Evolutionary conservation across 1,284 basidiomycete species (phyloP), one percentile per base, ranked within the genome.

Genomic region (Rhizoctonia solani): DNA sequence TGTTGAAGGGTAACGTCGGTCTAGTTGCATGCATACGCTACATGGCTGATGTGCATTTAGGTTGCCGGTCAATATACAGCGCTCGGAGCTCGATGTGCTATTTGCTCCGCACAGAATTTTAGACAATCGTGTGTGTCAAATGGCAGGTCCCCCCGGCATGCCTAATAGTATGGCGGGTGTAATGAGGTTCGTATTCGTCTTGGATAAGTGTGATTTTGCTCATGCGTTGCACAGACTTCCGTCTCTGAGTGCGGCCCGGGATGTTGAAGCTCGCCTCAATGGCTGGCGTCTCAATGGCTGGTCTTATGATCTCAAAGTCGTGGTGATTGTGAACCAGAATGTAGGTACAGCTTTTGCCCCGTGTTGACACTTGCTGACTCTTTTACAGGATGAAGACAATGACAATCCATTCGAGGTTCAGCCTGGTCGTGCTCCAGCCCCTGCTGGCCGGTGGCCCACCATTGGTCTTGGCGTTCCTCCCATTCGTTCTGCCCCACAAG

Each of bases 61-160:
- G 2, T 25, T 65, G 14, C 59, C 59, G 21, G 29, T 65, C 21
- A 32, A 65, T 44, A 37, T 65, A 8, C 59, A 65, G 21, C 49
- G 32, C 21, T 39, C 30, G 30, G 59, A 65, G 39, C 59, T 65
- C 49, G 59, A 65, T 32, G 49, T 49, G 4, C 39, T 65, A 25
- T 65, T 65, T 53, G 30, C 49, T 5, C 59, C 59, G 5, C 59
- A 65, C 27, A 65, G 53, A 49, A 65, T 65, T 42, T 52, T 65
- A 49, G 59, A 65, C 47, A 65, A 44, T 44, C 59, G 59, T 21
- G 59, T 65, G 29, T 52, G 47, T 27, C 59, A 65, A 39, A 49
- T 65, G 6, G 27, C 47, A 6, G 59, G 59, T 8, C 23, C 25
- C 8, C 49, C 23, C 11, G 59, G 47, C 29, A 9, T 65, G 34